Evolutionary conservation across 108 stramenopile genomes (phyloP), one percentile per base, ranked within the genome.

Genomic region (Discostella stelligeroides): DNA sequence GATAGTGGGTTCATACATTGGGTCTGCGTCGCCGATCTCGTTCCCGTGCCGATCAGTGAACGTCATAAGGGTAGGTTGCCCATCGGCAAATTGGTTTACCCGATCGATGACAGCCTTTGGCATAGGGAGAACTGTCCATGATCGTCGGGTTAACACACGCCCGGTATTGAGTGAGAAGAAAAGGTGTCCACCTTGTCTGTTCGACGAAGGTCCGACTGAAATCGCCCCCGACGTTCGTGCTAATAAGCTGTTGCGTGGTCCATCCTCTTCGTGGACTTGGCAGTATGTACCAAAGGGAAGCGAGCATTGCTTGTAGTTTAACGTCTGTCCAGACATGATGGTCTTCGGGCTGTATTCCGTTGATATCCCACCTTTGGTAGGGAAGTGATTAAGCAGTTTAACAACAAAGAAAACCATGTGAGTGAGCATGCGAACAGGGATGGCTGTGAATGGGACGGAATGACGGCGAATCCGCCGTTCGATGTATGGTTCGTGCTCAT

Each of bases 321-420:
- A 5, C 6, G 4, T 12, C 20, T 56, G 12, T 28, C 54, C 53
- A 2, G 66, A 27, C 50, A 68, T 24, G 20, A 68, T 30, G 15
- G 69, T 18, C 24, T 48, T 51, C 9, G 73, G 84, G 29, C 81
- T 75, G 23, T 73, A 45, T 23, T 25, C 34, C 21, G 45, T 24
- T 0, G 81, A 85, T 13, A 85, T 48, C 4, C 79, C 85, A 29
- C 70, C 23, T 20, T 61, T 60, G 7, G n/a, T 12, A 13, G 79
- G 78, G 23, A 85, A 76, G 21, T 64, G 21, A 46, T 85, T 80
- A 2, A 82, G 58, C 17, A 53, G 42, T 7, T 53, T 51, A 0
- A 68, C 67, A 7, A 50, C 62, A 23, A 54, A 17, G 11, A 49
- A 20, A 13, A 82, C 57, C 45, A 80, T 38, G n/a, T 53, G 49